These are phyloP conservation scores for Periglandula ipomoeae DNA, from an alignment of 2,329 filamentous ascomycete genomes.

Conservation along the genomic window DNA sequence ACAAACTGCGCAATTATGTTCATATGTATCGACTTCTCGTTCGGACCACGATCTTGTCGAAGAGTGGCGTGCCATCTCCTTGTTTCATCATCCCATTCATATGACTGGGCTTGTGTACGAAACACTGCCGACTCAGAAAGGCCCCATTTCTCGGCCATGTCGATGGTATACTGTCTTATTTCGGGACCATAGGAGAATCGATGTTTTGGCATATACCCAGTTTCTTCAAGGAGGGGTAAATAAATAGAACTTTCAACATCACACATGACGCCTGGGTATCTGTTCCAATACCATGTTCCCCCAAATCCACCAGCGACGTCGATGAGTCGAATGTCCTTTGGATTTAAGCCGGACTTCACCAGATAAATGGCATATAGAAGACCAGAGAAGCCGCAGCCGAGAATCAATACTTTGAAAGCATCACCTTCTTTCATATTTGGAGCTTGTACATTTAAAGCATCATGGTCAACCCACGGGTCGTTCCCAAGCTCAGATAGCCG, in stretches of 20 bases:
- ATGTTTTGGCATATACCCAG: slow-evolving; percentile 45
- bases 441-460: slow-evolving; percentile 17
- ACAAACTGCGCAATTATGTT: slow-evolving; percentile 31
- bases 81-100: slow-evolving; percentile 37
- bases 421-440: slow-evolving; percentile 18
- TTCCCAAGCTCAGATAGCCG: slow-evolving; percentile 16
- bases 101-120: slow-evolving; percentile 28
- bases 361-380: slow-evolving; percentile 21
- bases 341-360: slow-evolving; percentile 4
- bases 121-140: slow-evolving; percentile 30
- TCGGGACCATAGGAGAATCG: slow-evolving; percentile 36
- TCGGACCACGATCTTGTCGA: slow-evolving; percentile 17
- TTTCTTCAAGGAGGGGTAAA: slow-evolving; percentile 51
- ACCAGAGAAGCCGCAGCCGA: slow-evolving; percentile 27
- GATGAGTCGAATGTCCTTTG: slow-evolving; percentile 30
- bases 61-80: slow-evolving; percentile 15
- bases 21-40: slow-evolving; percentile 11
- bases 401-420: slow-evolving; percentile 15
- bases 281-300: slow-evolving; percentile 44
- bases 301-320: slow-evolving; percentile 36
- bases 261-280: slow-evolving; percentile 41
- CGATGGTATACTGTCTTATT: slow-evolving; percentile 31
- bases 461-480: slow-evolving; percentile 28
- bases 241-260: slow-evolving; percentile 54
- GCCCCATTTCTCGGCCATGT: slow-evolving; percentile 31